phyloP scores from a whole-genome alignment of 768 basidiomycete species.

The Suillus decipiens region DNA sequence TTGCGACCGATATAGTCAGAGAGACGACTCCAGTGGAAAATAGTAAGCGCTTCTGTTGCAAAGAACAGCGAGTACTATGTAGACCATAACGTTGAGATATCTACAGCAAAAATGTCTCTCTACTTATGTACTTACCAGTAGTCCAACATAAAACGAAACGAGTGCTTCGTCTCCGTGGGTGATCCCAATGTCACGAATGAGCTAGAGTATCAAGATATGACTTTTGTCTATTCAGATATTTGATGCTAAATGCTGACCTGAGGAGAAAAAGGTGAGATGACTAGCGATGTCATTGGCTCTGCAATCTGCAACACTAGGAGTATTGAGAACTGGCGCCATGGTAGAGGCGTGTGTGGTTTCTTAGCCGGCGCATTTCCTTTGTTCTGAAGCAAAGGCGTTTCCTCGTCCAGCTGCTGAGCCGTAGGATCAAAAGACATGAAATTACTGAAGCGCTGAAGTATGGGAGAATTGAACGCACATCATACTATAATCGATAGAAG shows the following conservation, averaged over 20 bases:
- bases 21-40: slow-evolving; percentile 50
- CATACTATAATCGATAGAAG: too few relatives aligned
- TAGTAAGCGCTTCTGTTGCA: slow-evolving; percentile 48
- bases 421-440: slow-evolving; percentile 4
- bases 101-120: not conserved
- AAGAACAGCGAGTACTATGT: slow-evolving; percentile 50
- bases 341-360: slow-evolving; percentile 52
- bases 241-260: slow-evolving; percentile 38
- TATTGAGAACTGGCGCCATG: slow-evolving; percentile 68
- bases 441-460: not conserved
- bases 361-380: slow-evolving; percentile 23
- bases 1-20: slow-evolving; percentile 53
- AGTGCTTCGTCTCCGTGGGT: slow-evolving; percentile 46
- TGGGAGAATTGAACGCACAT: too few relatives aligned
- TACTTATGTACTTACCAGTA: slow-evolving; percentile 38
- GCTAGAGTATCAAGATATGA: slow-evolving; percentile 14
- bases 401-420: slow-evolving; percentile 47
- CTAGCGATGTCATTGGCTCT: slow-evolving; percentile 72
- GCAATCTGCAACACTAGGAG: slow-evolving; percentile 70
- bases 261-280: slow-evolving; percentile 75
- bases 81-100: not conserved
- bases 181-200: slow-evolving; percentile 34
- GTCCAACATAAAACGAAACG: slow-evolving; percentile 49
- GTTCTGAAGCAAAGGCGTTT: slow-evolving; percentile 54
- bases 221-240: not conserved